These are phyloP conservation scores for Hypoxylon rubiginosum DNA, from an alignment of 2,329 filamentous ascomycete genomes.

Conservation along the genomic window DNA sequence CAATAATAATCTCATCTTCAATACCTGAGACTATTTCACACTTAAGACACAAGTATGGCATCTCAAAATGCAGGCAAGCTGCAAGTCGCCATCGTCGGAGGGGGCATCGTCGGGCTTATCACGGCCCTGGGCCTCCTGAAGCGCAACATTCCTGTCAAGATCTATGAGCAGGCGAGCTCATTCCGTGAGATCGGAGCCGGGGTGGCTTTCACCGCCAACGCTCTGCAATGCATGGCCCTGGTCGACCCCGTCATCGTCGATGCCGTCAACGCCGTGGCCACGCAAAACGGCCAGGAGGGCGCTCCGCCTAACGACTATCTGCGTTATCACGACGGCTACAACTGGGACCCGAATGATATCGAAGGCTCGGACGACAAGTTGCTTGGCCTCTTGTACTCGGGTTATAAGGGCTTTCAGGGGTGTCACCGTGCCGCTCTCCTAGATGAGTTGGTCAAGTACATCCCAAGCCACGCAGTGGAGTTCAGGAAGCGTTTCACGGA, in stretches of 20 bases:
- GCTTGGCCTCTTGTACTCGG: slow-evolving; percentile 16
- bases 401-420: slow-evolving; percentile 28
- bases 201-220: slow-evolving; percentile 40
- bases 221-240: slow-evolving; percentile 33
- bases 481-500: slow-evolving; percentile 57
- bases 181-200: slow-evolving; percentile 43
- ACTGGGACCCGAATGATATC: slow-evolving; percentile 22
- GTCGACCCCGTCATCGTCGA: slow-evolving; percentile 30
- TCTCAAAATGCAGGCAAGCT: not conserved
- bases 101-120: slow-evolving; percentile 40
- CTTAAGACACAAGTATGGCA: slow-evolving; percentile 2
- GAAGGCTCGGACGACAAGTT: slow-evolving; percentile 15
- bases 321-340: slow-evolving; percentile 36
- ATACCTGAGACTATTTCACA: not conserved
- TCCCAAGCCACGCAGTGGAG: slow-evolving; percentile 56
- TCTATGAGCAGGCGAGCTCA: slow-evolving; percentile 37
- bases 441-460: slow-evolving; percentile 60
- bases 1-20: not conserved
- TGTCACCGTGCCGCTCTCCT: slow-evolving; percentile 63
- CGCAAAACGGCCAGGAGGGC: slow-evolving; percentile 22
- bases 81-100: slow-evolving; percentile 38
- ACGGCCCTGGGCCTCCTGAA: slow-evolving; percentile 34
- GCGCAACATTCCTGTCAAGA: slow-evolving; percentile 21
- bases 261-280: slow-evolving; percentile 24
- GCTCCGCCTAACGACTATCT: slow-evolving; percentile 28